These are phyloP conservation scores for Daldinia grandis DNA, from an alignment of 495 filamentous ascomycete genomes.

Conservation along the genomic window DNA sequence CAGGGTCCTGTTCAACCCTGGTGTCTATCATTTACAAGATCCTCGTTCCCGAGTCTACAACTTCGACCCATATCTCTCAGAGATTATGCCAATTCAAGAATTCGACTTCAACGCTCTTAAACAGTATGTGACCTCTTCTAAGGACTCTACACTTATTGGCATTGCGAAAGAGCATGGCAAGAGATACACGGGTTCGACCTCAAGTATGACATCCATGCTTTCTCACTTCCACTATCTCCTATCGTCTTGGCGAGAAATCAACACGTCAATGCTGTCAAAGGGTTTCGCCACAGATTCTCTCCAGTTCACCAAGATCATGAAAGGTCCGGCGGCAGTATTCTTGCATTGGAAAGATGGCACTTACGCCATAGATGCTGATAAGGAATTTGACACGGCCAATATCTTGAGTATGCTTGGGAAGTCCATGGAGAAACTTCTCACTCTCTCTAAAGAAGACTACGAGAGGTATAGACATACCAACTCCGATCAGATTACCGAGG, in stretches of 20 bases:
- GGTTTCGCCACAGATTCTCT: constrained; percentile 65
- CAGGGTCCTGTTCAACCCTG: constrained; percentile 93
- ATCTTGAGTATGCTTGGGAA: constrained; percentile 90
- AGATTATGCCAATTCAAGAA: constrained; percentile 88
- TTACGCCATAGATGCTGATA: constrained; percentile 98
- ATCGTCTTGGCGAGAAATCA: constrained; percentile 80
- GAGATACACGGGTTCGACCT: constrained; percentile 94
- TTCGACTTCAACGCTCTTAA: constrained; percentile 91
- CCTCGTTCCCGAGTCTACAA: constrained; percentile 88
- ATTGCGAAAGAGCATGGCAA: constrained; percentile 73
- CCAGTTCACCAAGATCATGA: constrained; percentile 75
- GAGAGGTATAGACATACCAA: constrained; percentile 79
- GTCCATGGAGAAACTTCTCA: constrained; percentile 97
- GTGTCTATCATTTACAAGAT: constrained; percentile 91
- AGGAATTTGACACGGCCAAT: constrained; percentile 86
- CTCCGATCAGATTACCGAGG: constrained; percentile 68
- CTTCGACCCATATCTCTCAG: constrained; percentile 91
- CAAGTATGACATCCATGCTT: constrained; percentile 90
- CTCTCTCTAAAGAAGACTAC: constrained; percentile 77
- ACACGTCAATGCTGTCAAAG: constrained; percentile 69
- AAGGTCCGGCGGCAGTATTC: constrained; percentile 81
- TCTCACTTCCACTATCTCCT: constrained; percentile 93
- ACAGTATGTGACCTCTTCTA: constrained; percentile 87
- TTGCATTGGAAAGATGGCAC: constrained; percentile 82
- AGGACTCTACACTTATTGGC: constrained; percentile 71